Percentiles rank a stretch among this genome's conserved stretches.
Conservation (phyloP, 1,284 basidiomycete species). For the Papiliotrema fonsecae region DNA sequence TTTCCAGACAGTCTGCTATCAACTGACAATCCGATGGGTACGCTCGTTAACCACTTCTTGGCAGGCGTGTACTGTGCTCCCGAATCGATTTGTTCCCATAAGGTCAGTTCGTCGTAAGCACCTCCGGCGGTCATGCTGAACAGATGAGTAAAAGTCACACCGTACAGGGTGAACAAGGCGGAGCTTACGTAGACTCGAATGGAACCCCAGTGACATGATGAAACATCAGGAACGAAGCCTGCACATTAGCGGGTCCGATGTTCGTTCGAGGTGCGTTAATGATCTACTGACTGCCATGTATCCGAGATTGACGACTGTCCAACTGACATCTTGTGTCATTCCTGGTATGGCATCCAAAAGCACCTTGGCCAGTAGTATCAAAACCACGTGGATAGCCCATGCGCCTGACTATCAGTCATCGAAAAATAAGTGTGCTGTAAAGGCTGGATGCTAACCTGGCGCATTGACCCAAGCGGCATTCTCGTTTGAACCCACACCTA, state of each 20-base stretch:
- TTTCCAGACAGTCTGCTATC: not conserved
- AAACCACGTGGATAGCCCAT: constrained; percentile 94
- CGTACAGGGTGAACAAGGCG: not conserved
- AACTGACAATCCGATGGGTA: constrained; percentile 84
- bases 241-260: constrained; percentile 10
- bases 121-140: constrained; percentile 60
- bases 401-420: too few species aligned
- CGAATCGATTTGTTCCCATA: constrained; percentile 99
- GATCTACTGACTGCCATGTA: constrained; percentile 88
- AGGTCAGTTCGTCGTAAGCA: constrained; percentile 92
- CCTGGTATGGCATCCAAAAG: constrained; percentile 91
- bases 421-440: not conserved
- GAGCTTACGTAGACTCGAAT: constrained; percentile 63
- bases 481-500: constrained; percentile 76
- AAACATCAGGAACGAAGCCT: constrained; percentile 98
- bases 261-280: too few species aligned
- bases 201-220: constrained; percentile 97
- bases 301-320: constrained; percentile 88
- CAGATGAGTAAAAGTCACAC: constrained; percentile 3
- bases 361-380: constrained; percentile 86
- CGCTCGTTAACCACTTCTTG: constrained; percentile 93
- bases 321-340: constrained; percentile 88
- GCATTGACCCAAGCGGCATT: constrained; percentile 99
- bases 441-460: constrained; percentile 63
- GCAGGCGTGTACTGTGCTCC: constrained; percentile 98